Base-by-base conservation (phyloP, 176 grass and related monocot genomes). In the Carex parvula region DNA sequence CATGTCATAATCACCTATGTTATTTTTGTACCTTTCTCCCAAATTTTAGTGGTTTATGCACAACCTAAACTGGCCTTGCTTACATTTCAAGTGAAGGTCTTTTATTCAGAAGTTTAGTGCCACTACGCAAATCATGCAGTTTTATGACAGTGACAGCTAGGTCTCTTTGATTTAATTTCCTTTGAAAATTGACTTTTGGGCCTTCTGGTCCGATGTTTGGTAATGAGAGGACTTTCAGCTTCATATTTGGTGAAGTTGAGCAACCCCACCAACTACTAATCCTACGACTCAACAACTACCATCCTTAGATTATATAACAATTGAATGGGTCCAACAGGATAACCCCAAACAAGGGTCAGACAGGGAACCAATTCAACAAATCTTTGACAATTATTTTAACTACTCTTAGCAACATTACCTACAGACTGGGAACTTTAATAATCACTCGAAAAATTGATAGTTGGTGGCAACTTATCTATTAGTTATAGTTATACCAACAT, bases 361-460 rank as follows among this genome's bases (percentile, higher is more conserved):
- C n/a, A 24, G 3, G 55, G 4, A 3, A 76, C 13, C 22, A 48
- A 77, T 24, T 77, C 73, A 77, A 77, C 24, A 56, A 74, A 26
- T 46, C 20, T 53, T 74, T 24, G 70, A 11, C 70, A 74, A 74
- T 53, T 17, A 74, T 74, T 53, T 74, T 15, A 74, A 46, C n/a
- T 74, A 74, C 20, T 74, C 8, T 53, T 2, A 3, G 20, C 70
- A 73, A 73, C 18, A 52, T 50, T 73, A 48, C n/a, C 11, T 12
- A 48, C 22, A 44, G 3, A 50, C 15, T 24, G 7, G 70, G 10
- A 24, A 76, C 24, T 56, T 32, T 56, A 55, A 13, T 77, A 29
- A 17, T 30, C 22, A 2, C 5, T 54, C 2, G 9, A 55, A 77
- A 77, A 32, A 17, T 0, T 26, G 44, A 26, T 55, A 29, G 30